Evolutionary conservation across 2,329 filamentous ascomycete genomes (phyloP).

Genomic region (Tolypocladium sp.): DNA sequence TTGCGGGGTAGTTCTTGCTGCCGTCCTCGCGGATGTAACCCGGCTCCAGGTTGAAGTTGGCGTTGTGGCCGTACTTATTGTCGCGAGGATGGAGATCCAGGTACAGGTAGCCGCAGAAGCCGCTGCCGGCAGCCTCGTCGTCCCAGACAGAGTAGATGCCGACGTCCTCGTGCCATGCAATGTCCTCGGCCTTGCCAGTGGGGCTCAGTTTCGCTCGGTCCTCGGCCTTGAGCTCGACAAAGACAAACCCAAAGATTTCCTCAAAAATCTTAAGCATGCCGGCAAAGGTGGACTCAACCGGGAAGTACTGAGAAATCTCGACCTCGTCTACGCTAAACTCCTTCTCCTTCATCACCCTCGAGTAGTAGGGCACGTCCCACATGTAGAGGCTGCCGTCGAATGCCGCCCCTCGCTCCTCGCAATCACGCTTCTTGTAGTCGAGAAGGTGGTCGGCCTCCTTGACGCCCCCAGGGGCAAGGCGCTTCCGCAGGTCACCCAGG

Average conservation of each 20-base stretch:
- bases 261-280: slow-evolving; percentile 81
- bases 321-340: slow-evolving; percentile 74
- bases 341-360: slow-evolving; percentile 69
- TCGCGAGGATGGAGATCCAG: slow-evolving; percentile 71
- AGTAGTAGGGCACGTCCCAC: slow-evolving; percentile 77
- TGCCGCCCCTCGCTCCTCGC: slow-evolving; percentile 46
- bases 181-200: slow-evolving; percentile 59
- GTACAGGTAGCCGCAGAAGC: slow-evolving; percentile 75
- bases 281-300: slow-evolving; percentile 60
- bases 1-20: slow-evolving; percentile 65
- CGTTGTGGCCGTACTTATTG: slow-evolving; percentile 78
- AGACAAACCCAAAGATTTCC: slow-evolving; percentile 69
- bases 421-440: slow-evolving; percentile 63
- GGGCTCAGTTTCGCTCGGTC: slow-evolving; percentile 57
- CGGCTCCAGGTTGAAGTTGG: slow-evolving; percentile 75
- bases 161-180: slow-evolving; percentile 78
- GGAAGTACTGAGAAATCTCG: slow-evolving; percentile 78
- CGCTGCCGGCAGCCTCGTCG: slow-evolving; percentile 58
- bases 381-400: slow-evolving; percentile 67
- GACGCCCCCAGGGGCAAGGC: slow-evolving; percentile 58
- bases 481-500: slow-evolving; percentile 57
- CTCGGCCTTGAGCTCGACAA: slow-evolving; percentile 60
- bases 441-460: slow-evolving; percentile 65
- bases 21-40: slow-evolving; percentile 60
- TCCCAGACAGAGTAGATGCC: slow-evolving; percentile 78